Evolutionary conservation across 169 alveolate species (phyloP).

Genomic region (Plasmodium malariae): DNA sequence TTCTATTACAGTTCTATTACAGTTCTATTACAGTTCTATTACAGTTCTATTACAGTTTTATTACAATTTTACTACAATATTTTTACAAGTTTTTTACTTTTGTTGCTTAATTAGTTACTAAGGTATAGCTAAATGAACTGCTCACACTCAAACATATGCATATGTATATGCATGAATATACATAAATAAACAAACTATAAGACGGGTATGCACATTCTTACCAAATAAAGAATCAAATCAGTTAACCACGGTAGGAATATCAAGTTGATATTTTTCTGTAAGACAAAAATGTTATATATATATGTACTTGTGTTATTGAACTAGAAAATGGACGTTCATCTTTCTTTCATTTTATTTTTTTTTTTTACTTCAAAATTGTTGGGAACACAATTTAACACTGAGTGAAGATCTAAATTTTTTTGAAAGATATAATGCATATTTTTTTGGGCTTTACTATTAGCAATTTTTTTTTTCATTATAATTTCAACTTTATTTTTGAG

Average conservation of each 20-base stretch:
- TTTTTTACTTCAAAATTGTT: conserved; percentile 41
- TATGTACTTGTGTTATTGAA: too few species aligned
- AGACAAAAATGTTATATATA: neutral
- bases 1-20: too few species aligned
- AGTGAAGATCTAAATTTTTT: conserved; percentile 50
- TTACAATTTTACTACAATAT: too few species aligned
- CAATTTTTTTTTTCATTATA: conserved; percentile 65
- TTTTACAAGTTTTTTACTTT: too few species aligned
- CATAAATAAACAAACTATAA: neutral
- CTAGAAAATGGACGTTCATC: too few species aligned
- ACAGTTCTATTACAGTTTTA: too few species aligned
- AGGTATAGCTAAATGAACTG: too few species aligned
- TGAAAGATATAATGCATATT: conserved; percentile 48
- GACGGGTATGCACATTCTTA: neutral
- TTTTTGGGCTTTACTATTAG: conserved; percentile 55
- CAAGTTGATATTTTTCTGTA: conserved; percentile 27
- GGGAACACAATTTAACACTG: conserved; percentile 24
- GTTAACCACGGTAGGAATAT: conserved; percentile 47
- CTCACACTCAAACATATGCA: neutral
- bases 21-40: too few species aligned
- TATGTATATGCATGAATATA: conserved; percentile 1
- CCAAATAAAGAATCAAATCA: conserved; percentile 45
- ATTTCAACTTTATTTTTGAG: conserved; percentile 58
- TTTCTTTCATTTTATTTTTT: neutral
- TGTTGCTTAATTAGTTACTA: too few species aligned